A percentile compares a stretch with the other conserved stretches of the same genome.
phyloP scores from a whole-genome alignment of 257 asterid species.

The Solanum habrochaites region DNA sequence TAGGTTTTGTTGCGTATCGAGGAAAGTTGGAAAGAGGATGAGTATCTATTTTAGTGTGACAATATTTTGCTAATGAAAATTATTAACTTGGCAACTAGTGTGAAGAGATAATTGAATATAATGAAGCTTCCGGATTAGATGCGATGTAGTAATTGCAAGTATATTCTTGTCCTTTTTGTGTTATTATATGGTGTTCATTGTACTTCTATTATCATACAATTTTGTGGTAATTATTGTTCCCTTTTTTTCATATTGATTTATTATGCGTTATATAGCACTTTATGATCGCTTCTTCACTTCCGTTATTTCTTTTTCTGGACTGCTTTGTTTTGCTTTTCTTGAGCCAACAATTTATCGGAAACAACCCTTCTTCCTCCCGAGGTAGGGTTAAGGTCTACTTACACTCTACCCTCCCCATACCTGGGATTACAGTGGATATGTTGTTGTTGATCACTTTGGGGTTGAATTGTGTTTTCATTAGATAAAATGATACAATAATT shows the following conservation, averaged over 20 bases:
- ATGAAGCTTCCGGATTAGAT: neutral
- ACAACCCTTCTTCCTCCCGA: neutral
- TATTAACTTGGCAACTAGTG: neutral
- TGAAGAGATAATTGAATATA: neutral
- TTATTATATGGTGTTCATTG: neutral
- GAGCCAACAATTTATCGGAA: neutral
- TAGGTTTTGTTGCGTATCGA: neutral
- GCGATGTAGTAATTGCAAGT: neutral
- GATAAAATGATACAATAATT: neutral
- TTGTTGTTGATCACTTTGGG: neutral
- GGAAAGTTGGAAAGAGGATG: neutral
- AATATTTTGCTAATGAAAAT: neutral
- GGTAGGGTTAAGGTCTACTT: neutral
- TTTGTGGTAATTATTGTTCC: neutral
- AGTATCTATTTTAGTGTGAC: neutral
- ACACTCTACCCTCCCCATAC: neutral
- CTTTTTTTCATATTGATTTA: neutral
- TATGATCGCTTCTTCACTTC: neutral
- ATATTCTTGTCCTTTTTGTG: neutral
- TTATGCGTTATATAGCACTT: neutral
- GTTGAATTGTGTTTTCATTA: neutral
- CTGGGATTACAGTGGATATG: neutral
- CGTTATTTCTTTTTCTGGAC: neutral
- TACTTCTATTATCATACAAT: neutral
- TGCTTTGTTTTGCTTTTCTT: neutral